Conservation (phyloP, 331 rosid genomes). For the Erythrophleum ivorense region DNA sequence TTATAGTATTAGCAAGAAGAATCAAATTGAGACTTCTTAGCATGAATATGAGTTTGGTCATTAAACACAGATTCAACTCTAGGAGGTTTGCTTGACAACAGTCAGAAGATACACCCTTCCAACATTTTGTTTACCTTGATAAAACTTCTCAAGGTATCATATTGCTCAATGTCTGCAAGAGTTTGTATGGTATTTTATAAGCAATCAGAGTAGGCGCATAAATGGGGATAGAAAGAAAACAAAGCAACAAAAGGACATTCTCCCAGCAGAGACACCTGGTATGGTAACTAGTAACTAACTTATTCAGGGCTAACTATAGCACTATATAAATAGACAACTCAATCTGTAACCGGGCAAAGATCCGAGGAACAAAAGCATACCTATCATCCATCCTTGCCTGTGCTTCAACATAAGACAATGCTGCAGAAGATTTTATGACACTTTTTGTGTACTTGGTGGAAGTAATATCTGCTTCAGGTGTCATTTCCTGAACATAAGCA, state of each 20-base stretch:
- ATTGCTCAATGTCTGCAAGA: not conserved
- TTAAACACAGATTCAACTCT: not conserved
- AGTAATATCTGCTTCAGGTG: conserved; percentile 89
- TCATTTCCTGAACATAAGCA: conserved; percentile 82
- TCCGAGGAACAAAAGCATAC: conserved; percentile 52
- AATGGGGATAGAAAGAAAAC: conserved; percentile 13
- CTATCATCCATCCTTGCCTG: conserved; percentile 99
- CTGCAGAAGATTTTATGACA: conserved; percentile 86
- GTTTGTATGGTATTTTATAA: conserved; percentile 21
- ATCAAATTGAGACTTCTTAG: conserved; percentile 9
- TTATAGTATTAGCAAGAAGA: not conserved
- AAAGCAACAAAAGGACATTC: not conserved
- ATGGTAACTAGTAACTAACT: not conserved
- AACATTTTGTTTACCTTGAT: not conserved
- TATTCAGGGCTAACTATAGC: conserved; percentile 26
- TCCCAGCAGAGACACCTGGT: conserved; percentile 17
- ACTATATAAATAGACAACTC: conserved; percentile 23
- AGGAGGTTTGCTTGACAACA: no score
- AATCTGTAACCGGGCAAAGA: conserved; percentile 8
- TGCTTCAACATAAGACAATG: conserved; percentile 95
- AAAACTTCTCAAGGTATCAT: conserved; percentile 6
- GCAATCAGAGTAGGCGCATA: conserved; percentile 20
- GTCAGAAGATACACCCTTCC: conserved; percentile 3
- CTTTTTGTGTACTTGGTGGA: conserved; percentile 84
- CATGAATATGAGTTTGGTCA: conserved; percentile 4